Percentiles rank a stretch among this genome's conserved stretches.
Conservation (phyloP, 2,329 filamentous ascomycete species). For the Fusarium cicatricum region DNA sequence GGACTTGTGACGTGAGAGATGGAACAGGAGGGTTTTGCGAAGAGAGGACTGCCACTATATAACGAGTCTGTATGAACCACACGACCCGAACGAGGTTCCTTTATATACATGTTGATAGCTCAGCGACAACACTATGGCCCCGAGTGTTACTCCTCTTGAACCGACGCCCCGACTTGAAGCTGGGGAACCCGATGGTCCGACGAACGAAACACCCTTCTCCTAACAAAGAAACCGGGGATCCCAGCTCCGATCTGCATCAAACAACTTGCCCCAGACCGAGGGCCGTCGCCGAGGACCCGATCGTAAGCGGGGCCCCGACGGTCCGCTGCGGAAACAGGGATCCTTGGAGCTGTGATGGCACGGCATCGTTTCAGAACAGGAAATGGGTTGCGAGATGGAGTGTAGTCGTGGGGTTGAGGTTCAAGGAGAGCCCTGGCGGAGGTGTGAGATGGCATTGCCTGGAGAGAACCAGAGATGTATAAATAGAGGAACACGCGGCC, state of each 20-base stretch:
- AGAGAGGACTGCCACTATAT: not conserved
- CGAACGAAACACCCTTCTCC: no score
- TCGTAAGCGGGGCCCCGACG: not conserved
- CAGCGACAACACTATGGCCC: no score
- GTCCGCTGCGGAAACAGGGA: not conserved
- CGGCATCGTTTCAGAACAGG: not conserved
- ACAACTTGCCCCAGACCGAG: not conserved
- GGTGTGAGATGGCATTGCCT: not conserved
- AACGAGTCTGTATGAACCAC: no score
- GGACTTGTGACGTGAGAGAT: no score
- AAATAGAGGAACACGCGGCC: not conserved
- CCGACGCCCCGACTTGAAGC: no score
- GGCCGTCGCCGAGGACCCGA: not conserved
- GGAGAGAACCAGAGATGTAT: not conserved
- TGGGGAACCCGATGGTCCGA: no score
- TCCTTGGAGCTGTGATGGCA: not conserved
- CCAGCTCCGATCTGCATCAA: not conserved
- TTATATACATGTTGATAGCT: no score
- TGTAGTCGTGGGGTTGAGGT: not conserved
- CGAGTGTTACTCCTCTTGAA: no score
- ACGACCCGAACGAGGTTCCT: no score
- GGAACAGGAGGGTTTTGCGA: not conserved
- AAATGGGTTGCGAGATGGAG: not conserved
- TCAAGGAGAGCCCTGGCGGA: no score
- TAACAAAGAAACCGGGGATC: no score